Percentiles rank a stretch among this genome's conserved stretches.
phyloP scores from a whole-genome alignment of 2,329 filamentous ascomycete species.

The Trichoderma harzianum region DNA sequence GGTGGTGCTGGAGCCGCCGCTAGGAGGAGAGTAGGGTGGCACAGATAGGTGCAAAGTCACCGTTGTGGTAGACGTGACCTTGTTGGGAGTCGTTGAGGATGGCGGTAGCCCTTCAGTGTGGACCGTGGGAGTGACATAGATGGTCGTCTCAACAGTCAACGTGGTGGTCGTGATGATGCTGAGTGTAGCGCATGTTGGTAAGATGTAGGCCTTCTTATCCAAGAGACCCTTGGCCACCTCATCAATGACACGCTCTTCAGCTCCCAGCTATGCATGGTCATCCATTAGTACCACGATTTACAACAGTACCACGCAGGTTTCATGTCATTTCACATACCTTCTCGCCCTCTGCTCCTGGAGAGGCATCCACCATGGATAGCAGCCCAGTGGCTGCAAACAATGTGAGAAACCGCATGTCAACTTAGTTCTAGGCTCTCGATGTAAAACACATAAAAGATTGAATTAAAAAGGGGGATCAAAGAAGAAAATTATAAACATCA shows the following conservation, averaged over 20 bases:
- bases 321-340: constrained; percentile 5
- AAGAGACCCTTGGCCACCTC: neutral
- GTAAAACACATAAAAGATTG: neutral
- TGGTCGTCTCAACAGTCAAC: constrained; percentile 32
- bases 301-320: too few species aligned
- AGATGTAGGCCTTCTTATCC: neutral
- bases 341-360: constrained; percentile 22
- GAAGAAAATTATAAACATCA: constrained; percentile 12
- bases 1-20: neutral
- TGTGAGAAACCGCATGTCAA: constrained; percentile 26
- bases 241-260: neutral
- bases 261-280: neutral
- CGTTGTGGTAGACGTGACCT: neutral
- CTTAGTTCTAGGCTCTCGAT: neutral
- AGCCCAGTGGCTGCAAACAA: constrained; percentile 29
- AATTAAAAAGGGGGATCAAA: neutral
- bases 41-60: neutral
- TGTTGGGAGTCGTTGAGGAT: neutral
- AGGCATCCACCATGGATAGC: constrained; percentile 27
- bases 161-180: constrained; percentile 22
- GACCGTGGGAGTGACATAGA: constrained; percentile 30
- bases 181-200: neutral
- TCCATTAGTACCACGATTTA: neutral
- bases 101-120: neutral
- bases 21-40: neutral